Evolutionary conservation across 148 eudicot genomes (phyloP).

Genomic region (Tetragonia tetragonoides): DNA sequence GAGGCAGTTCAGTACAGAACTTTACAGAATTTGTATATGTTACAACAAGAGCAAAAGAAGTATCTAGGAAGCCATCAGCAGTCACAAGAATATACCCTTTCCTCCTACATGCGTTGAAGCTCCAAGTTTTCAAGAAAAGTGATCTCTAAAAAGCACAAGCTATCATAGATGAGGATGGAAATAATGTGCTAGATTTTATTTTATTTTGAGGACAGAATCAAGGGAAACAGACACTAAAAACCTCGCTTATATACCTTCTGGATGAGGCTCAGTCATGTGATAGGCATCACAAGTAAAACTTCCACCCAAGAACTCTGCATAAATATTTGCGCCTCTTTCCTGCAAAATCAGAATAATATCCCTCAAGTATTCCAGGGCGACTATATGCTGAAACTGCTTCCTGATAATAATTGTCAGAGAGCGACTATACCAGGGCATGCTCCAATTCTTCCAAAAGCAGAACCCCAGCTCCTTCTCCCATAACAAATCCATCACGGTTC

Average conservation of each 20-base stretch:
- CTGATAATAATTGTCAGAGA: not conserved
- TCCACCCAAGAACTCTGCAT: slow-evolving; percentile 97
- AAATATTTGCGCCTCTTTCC: slow-evolving; percentile 87
- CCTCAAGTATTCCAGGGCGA: not conserved
- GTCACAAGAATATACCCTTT: not conserved
- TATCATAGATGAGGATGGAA: not conserved
- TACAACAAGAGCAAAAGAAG: not conserved
- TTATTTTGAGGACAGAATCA: not conserved
- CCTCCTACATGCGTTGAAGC: not conserved
- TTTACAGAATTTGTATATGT: not conserved
- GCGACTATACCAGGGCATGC: slow-evolving; percentile 69
- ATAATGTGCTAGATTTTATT: not conserved
- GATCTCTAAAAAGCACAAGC: not conserved
- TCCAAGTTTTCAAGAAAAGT: not conserved
- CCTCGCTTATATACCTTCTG: slow-evolving; percentile 51
- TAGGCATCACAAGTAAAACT: slow-evolving; percentile 96
- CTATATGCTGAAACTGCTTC: not conserved
- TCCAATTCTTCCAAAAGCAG: slow-evolving; percentile 90
- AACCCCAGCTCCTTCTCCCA: slow-evolving; percentile 99
- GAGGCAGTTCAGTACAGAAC: not conserved
- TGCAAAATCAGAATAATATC: slow-evolving; percentile 27
- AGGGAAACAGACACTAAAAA: not conserved
- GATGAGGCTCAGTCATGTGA: slow-evolving; percentile 99
- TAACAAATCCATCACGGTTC: slow-evolving; percentile 96
- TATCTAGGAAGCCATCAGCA: not conserved